Base-by-base conservation (phyloP, 192 early-diverging fungal species). In the Gonapodya prolifera region DNA sequence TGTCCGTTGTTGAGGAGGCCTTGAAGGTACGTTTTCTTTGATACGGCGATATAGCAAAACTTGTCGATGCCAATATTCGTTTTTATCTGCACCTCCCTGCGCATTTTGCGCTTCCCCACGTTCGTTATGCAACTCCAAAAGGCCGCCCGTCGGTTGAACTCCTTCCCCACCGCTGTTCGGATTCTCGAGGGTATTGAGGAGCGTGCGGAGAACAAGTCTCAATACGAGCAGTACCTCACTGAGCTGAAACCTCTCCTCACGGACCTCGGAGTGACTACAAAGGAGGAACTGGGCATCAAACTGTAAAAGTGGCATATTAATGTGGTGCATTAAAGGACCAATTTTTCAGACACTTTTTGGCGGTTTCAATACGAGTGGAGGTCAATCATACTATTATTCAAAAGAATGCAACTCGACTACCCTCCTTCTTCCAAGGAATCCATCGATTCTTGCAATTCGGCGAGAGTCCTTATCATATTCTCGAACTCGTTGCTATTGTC, bases 151-250 rank as follows among this genome's bases (percentile, higher is more conserved):
- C 91, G 95, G 77, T 90, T 97, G 80, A 95, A 99, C 87, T 90
- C 95, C 78, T 98, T 91, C 83, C 88, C 97, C 36, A 97, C 94
- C 34, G 93, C 94, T 30, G 93, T 96, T 34, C 91, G 97, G 75
- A 90, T 97, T 77, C 90, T 99, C 80, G 97, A 99, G 84, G 97
- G 91, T 77, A 80, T 99, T 69, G 91, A 97, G 88, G 88, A 90
- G 77, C 96, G 96, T 89, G 89, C 92, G 30, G 89, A 92, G 80
- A 94, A 89, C 85, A 88, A 91, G 77, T 85, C 85, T 76, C 90
- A 96, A 83, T 99, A 95, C 86, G 78, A 94, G 81, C 86, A 93
- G 81, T 99, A 99, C 87, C 80, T 97, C 35, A 84, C 90, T 79
- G 93, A 92, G 78, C 89, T 98, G 79, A 91, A 90, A 82, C 95